These are phyloP conservation scores for Colletotrichum tofieldiae DNA, from an alignment of 2,329 filamentous ascomycete genomes.

Conservation along the genomic window DNA sequence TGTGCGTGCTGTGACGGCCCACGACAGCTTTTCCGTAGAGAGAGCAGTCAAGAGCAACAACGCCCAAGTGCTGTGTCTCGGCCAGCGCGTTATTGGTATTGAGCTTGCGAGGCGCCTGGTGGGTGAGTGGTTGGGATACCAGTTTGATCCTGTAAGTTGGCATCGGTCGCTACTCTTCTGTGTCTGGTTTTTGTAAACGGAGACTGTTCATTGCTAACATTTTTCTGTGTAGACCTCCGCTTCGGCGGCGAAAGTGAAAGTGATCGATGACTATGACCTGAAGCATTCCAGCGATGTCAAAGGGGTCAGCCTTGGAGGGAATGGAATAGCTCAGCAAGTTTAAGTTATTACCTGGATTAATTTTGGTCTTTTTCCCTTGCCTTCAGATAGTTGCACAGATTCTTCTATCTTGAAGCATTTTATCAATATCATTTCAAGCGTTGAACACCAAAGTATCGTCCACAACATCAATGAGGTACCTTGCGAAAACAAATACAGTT, in stretches of 20 bases:
- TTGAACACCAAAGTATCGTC: too few relatives aligned
- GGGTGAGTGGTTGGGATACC: conserved; percentile 87
- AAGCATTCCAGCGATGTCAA: conserved; percentile 10
- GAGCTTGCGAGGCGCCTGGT: conserved; percentile 84
- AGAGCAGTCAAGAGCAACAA: conserved; percentile 87
- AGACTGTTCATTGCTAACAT: neutral
- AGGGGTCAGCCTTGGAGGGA: conserved; percentile 1
- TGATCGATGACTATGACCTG: conserved; percentile 42
- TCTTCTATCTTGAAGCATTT: too few relatives aligned
- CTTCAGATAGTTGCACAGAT: too few relatives aligned
- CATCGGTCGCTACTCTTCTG: neutral
- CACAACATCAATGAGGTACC: too few relatives aligned
- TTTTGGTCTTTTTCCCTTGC: too few relatives aligned
- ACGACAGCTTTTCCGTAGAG: conserved; percentile 89
- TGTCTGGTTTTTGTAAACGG: neutral
- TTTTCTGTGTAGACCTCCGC: conserved; percentile 44
- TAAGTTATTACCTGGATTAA: neutral
- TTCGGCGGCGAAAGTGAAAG: conserved; percentile 65
- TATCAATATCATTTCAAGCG: too few relatives aligned
- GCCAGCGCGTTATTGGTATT: conserved; percentile 86
- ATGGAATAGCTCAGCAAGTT: conserved; percentile 21
- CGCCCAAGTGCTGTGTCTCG: conserved; percentile 89
- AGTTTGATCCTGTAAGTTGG: conserved; percentile 78
- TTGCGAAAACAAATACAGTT: too few relatives aligned
- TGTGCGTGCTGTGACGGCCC: conserved; percentile 87